phyloP scores from a whole-genome alignment of 345 rosid genomes.

The Euphorbia lathyris region DNA sequence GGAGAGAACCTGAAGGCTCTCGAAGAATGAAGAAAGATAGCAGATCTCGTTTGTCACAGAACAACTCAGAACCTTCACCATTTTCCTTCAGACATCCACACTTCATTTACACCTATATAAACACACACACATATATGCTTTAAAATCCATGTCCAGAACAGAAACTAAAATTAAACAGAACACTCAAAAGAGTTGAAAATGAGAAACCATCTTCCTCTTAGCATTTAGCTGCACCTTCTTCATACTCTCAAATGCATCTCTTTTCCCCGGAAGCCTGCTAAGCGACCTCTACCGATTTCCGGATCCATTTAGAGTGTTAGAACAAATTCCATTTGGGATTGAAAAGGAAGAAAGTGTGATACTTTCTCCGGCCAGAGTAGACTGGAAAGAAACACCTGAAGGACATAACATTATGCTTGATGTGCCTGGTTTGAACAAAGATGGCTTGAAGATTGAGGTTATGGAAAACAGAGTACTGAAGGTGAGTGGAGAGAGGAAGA shows the following conservation, averaged over 20 bases:
- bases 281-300: conserved; percentile 40
- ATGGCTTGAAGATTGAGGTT: conserved; percentile 75
- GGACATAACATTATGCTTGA: conserved; percentile 61
- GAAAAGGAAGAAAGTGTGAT: conserved; percentile 46
- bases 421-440: conserved; percentile 71
- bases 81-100: no score
- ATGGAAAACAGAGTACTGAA: conserved; percentile 58
- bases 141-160: no score
- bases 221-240: conserved; percentile 4
- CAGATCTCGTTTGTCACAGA: no score
- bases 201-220: conserved; percentile 8
- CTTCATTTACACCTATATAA: no score
- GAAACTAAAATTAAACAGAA: no score
- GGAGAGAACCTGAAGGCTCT: no score
- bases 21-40: no score
- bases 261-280: conserved; percentile 40
- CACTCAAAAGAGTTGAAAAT: neutral
- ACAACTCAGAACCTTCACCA: no score
- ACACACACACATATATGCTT: no score
- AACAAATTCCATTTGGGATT: conserved; percentile 52
- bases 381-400: conserved; percentile 87
- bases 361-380: conserved; percentile 55
- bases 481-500: conserved; percentile 76
- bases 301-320: conserved; percentile 63
- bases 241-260: conserved; percentile 31